These are phyloP conservation scores for Psilocybe azurescens DNA, from an alignment of 768 basidiomycete species.

Conservation along the genomic window DNA sequence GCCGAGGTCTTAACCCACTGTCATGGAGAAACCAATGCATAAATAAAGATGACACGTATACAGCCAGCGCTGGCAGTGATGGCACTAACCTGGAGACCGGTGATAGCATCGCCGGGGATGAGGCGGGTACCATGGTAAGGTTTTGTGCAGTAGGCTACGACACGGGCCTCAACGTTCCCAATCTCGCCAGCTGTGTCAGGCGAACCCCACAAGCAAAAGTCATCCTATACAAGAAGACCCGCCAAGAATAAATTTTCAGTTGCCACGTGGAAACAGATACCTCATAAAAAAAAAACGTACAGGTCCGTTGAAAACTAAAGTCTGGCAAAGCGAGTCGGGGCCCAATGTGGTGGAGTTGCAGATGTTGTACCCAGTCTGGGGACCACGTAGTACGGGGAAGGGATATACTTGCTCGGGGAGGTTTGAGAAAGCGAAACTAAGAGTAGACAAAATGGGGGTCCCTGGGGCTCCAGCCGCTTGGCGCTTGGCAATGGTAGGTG, in stretches of 20 bases:
- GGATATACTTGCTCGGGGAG: constrained; percentile 25
- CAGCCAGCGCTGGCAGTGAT: constrained; percentile 48
- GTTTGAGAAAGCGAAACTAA: constrained; percentile 19
- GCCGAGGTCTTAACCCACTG: constrained; percentile 36
- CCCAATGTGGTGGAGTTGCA: constrained; percentile 74
- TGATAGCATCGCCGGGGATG: constrained; percentile 66
- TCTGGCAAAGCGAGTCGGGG: constrained; percentile 65
- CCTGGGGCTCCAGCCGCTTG: constrained; percentile 20
- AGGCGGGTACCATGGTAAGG: constrained; percentile 69
- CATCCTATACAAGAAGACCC: constrained; percentile 32
- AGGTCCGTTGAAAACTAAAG: constrained; percentile 58
- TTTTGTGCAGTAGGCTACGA: constrained; percentile 78
- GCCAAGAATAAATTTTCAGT: background rate
- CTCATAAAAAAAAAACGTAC: constrained; percentile 27
- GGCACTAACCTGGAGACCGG: constrained; percentile 57
- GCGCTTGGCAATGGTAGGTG: constrained; percentile 16
- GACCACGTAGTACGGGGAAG: constrained; percentile 33
- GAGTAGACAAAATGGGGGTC: constrained; percentile 23
- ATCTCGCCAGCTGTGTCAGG: constrained; percentile 53
- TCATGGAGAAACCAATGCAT: background rate
- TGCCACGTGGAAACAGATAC: background rate
- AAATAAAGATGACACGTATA: constrained; percentile 32
- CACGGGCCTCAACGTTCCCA: constrained; percentile 66
- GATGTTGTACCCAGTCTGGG: constrained; percentile 67
- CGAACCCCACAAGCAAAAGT: constrained; percentile 73